A percentile compares a stretch with the other conserved stretches of the same genome.
Conservation (phyloP, 208 protist genomes). For the Trypanosoma platydactyli region DNA sequence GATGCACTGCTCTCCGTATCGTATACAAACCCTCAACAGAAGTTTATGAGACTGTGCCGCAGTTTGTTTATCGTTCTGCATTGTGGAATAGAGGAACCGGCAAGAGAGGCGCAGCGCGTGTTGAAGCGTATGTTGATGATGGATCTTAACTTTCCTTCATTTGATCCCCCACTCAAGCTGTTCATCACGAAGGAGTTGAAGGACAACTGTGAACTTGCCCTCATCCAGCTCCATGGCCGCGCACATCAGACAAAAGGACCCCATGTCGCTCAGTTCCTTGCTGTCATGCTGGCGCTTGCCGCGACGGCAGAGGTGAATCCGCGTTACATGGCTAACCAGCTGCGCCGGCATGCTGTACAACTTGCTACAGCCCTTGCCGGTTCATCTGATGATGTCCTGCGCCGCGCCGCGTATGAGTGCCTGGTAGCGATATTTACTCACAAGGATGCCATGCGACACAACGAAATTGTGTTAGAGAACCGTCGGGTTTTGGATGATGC, state of each 20-base stretch:
- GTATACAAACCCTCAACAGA: conserved; percentile 78
- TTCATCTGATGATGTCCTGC: conserved; percentile 57
- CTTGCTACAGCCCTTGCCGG: conserved; percentile 75
- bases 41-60: conserved; percentile 83
- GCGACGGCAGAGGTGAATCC: conserved; percentile 77
- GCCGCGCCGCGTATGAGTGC: conserved; percentile 78
- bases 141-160: conserved; percentile 42
- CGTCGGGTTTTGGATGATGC: conserved; percentile 80
- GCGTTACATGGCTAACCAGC: conserved; percentile 59
- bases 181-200: conserved; percentile 87
- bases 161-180: conserved; percentile 69
- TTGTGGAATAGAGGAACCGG: conserved; percentile 64
- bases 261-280: conserved; percentile 75
- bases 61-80: conserved; percentile 72
- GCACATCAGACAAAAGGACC: conserved; percentile 54
- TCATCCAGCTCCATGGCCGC: conserved; percentile 79
- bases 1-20: conserved; percentile 75
- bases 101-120: conserved; percentile 73
- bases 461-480: conserved; percentile 83
- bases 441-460: conserved; percentile 66
- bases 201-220: conserved; percentile 79
- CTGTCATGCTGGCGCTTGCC: conserved; percentile 68
- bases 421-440: conserved; percentile 77
- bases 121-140: conserved; percentile 71
- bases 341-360: conserved; percentile 69